Conservation (phyloP, 2,329 filamentous ascomycete genomes). For the Anisogramma anomala region DNA sequence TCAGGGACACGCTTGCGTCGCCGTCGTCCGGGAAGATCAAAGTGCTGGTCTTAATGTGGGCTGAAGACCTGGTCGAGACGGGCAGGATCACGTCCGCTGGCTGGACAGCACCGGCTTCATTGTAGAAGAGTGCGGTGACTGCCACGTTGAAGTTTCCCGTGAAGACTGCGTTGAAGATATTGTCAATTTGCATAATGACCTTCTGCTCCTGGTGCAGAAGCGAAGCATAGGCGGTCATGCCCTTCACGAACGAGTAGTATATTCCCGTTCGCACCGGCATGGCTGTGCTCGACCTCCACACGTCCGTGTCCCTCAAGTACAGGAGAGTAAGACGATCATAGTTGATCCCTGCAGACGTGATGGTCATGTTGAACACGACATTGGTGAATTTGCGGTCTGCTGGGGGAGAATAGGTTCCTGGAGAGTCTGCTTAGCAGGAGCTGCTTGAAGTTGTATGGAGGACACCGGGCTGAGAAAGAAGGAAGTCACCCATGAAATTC, state of each 20-base stretch:
- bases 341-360: constrained; percentile 58
- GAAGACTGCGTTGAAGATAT: constrained; percentile 57
- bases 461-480: no score
- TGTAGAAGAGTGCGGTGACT: constrained; percentile 61
- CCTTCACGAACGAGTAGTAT: constrained; percentile 64
- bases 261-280: constrained; percentile 57
- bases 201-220: constrained; percentile 60
- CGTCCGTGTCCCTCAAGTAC: constrained; percentile 64
- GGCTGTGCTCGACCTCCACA: constrained; percentile 74
- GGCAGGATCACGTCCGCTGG: constrained; percentile 58
- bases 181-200: constrained; percentile 70
- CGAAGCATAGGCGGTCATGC: constrained; percentile 61
- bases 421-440: constrained; percentile 5
- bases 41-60: constrained; percentile 44
- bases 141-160: constrained; percentile 64
- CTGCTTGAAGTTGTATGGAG: background rate
- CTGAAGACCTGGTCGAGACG: constrained; percentile 44
- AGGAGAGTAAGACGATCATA: constrained; percentile 66
- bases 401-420: constrained; percentile 56
- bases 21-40: constrained; percentile 52
- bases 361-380: constrained; percentile 67
- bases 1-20: constrained; percentile 44
- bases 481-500: constrained; percentile 53
- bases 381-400: constrained; percentile 56
- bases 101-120: constrained; percentile 22